These are phyloP conservation scores for Penicillium aurantiogriseum DNA, from an alignment of 2,329 filamentous ascomycete species.

Conservation along the genomic window DNA sequence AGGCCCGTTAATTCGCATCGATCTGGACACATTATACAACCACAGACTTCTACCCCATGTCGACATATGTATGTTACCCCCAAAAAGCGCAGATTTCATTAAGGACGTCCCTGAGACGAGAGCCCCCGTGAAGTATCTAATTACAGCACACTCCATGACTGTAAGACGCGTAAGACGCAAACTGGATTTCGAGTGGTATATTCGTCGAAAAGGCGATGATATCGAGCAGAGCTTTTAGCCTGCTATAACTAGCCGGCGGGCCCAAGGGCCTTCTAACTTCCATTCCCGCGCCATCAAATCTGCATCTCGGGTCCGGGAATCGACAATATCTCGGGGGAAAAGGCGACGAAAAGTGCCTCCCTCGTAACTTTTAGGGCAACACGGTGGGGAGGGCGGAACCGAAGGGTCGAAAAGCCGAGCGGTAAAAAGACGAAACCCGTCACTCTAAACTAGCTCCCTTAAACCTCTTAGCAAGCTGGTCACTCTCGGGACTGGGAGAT, in stretches of 20 bases:
- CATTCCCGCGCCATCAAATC: not conserved
- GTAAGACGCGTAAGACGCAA: not conserved
- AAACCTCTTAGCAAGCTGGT: slow-evolving; percentile 64
- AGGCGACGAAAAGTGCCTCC: not conserved
- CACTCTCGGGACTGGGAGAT: slow-evolving; percentile 51
- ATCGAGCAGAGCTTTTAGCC: not conserved
- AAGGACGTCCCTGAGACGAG: not conserved
- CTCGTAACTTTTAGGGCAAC: not conserved
- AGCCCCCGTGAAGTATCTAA: not conserved
- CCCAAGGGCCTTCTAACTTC: not conserved
- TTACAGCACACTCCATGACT: not conserved
- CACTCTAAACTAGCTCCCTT: slow-evolving; percentile 60
- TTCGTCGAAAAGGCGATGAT: not conserved
- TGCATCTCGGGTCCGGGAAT: not conserved
- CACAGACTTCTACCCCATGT: not conserved
- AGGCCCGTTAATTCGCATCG: too few relatives aligned
- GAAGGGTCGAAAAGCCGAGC: slow-evolving; percentile 4
- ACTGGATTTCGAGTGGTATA: not conserved
- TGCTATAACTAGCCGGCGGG: not conserved
- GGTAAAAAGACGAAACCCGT: slow-evolving; percentile 20
- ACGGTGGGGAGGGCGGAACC: slow-evolving; percentile 1
- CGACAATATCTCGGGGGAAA: not conserved
- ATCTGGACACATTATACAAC: not conserved
- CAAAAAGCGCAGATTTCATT: not conserved
- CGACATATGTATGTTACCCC: too few relatives aligned